phyloP scores from a whole-genome alignment of 23 red algal genomes.

The Pyropia haitanensis region DNA sequence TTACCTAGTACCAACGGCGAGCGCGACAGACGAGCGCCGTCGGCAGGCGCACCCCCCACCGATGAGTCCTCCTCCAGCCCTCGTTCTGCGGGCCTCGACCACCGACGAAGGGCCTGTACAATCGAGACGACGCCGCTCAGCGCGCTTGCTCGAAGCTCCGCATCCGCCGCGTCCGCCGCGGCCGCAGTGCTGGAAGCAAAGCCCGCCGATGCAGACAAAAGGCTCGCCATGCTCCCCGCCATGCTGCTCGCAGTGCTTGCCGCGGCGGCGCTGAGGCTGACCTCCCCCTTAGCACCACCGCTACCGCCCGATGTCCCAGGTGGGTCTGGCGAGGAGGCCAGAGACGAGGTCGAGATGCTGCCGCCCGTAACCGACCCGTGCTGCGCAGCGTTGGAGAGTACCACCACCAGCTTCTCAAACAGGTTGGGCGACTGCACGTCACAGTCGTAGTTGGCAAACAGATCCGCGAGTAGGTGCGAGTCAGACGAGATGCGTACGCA shows the following conservation, averaged over 20 bases:
- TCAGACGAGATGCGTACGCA: constrained; percentile 41
- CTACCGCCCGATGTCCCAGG: neutral
- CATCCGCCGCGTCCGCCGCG: constrained; percentile 1
- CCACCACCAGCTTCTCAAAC: constrained; percentile 74
- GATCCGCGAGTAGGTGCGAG: constrained; percentile 71
- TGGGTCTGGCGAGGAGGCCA: neutral
- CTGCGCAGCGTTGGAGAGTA: constrained; percentile 44
- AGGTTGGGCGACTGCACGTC: constrained; percentile 80
- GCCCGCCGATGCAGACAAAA: too few relatives aligned
- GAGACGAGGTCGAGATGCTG: neutral
- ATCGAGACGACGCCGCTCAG: constrained; percentile 32
- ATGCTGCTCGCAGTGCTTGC: constrained; percentile 4
- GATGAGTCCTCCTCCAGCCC: too few relatives aligned
- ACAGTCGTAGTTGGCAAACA: constrained; percentile 98
- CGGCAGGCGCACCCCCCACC: too few relatives aligned
- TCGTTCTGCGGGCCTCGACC: constrained; percentile 11
- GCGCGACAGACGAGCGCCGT: too few relatives aligned
- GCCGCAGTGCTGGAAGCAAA: too few relatives aligned
- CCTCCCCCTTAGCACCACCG: neutral
- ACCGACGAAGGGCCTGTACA: constrained; percentile 29
- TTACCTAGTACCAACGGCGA: too few relatives aligned
- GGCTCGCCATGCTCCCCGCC: neutral
- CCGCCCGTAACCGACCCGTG: constrained; percentile 8
- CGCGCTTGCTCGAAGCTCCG: constrained; percentile 19
- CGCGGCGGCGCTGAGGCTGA: constrained; percentile 1